Evolutionary conservation across 2,329 filamentous ascomycete genomes (phyloP).

Genomic region (Ophiostoma ulmi): DNA sequence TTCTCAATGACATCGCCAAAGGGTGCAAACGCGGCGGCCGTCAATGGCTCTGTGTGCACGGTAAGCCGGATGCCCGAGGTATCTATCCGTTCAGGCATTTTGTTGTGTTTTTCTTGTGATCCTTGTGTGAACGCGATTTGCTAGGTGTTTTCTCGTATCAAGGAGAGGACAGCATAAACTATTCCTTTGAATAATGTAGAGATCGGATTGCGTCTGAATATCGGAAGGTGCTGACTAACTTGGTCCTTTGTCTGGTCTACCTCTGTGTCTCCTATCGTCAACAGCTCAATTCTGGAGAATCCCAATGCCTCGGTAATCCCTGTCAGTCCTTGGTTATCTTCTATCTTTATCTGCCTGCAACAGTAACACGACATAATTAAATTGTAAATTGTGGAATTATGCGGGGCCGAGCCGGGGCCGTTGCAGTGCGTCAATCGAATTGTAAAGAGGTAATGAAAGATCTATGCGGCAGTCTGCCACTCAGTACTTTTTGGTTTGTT

Average conservation of each 20-base stretch:
- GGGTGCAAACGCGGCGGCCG: constrained; percentile 60
- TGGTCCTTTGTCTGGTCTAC: neutral
- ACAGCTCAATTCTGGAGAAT: neutral
- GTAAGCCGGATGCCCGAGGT: constrained; percentile 44
- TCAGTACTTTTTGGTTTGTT: too few relatives aligned
- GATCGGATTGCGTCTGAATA: neutral
- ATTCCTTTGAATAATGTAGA: neutral
- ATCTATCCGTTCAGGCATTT: constrained; percentile 33
- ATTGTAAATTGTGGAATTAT: neutral
- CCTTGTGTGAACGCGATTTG: neutral
- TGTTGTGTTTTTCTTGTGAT: neutral
- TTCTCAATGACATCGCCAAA: constrained; percentile 83
- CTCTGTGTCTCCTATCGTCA: neutral
- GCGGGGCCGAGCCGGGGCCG: constrained; percentile 2
- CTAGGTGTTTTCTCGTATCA: neutral
- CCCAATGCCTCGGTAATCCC: neutral
- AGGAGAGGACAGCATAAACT: neutral
- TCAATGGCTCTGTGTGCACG: constrained; percentile 62
- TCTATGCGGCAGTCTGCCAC: neutral
- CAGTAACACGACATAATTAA: neutral
- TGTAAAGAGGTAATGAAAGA: neutral
- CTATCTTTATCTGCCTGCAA: constrained; percentile 5
- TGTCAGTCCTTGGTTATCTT: neutral
- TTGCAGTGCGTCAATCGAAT: neutral
- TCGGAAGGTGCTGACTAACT: constrained; percentile 9